These are phyloP conservation scores for Blastocystis sp. DNA, from an alignment of 352 stramenopile species.

Conservation along the genomic window DNA sequence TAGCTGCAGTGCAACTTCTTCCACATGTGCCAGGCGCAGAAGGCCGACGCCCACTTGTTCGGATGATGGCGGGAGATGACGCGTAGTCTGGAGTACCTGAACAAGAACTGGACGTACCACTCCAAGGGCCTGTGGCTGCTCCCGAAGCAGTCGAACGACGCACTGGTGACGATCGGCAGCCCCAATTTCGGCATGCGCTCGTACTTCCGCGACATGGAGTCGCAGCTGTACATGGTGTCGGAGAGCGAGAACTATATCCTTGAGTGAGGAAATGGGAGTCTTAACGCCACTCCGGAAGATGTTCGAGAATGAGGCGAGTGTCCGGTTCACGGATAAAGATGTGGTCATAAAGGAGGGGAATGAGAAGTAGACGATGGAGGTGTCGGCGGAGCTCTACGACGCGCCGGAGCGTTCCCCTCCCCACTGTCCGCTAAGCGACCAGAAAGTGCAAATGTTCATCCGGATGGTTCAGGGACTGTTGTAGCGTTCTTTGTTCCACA, in stretches of 20 bases:
- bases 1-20: slow-evolving; percentile 9
- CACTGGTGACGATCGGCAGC: slow-evolving; percentile 45
- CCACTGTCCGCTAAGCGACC: neutral
- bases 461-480: slow-evolving; percentile 29
- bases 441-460: neutral
- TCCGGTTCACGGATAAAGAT: slow-evolving; percentile 46
- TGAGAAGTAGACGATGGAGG: slow-evolving; percentile 44
- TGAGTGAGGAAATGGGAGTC: neutral
- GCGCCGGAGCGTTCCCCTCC: slow-evolving; percentile 32
- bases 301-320: slow-evolving; percentile 16
- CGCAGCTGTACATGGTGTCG: slow-evolving; percentile 63
- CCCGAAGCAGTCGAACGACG: neutral
- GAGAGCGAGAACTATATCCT: slow-evolving; percentile 66
- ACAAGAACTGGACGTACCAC: slow-evolving; percentile 60
- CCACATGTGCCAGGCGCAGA: neutral
- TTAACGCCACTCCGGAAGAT: slow-evolving; percentile 29
- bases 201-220: slow-evolving; percentile 61
- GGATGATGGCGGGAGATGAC: neutral
- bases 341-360: neutral
- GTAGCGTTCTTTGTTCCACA: neutral
- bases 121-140: slow-evolving; percentile 44
- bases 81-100: slow-evolving; percentile 53
- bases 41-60: slow-evolving; percentile 17
- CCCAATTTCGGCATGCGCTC: slow-evolving; percentile 58
- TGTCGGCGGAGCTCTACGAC: slow-evolving; percentile 20